Evolutionary conservation across 345 rosid genomes (phyloP).

Genomic region (Citrus maxima): DNA sequence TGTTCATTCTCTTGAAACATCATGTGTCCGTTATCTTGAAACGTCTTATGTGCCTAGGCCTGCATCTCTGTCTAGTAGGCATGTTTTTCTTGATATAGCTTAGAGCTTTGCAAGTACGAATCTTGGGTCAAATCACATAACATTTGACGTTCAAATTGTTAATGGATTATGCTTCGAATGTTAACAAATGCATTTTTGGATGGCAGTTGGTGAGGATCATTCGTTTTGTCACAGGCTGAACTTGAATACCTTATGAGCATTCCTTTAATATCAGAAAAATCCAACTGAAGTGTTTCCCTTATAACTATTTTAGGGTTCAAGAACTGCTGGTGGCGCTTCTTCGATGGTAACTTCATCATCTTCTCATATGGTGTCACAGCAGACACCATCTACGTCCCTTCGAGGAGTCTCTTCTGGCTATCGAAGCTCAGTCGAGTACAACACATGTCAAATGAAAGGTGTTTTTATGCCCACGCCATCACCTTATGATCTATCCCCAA

Average conservation of each 20-base stretch:
- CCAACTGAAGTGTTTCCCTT: slow-evolving; percentile 8
- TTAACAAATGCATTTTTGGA: not conserved
- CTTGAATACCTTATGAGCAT: not conserved
- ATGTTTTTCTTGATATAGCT: not conserved
- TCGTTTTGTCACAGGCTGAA: not conserved
- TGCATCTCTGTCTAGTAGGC: too few species aligned
- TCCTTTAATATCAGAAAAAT: not conserved
- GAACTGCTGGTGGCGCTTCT: slow-evolving; percentile 61
- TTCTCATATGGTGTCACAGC: slow-evolving; percentile 65
- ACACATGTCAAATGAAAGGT: slow-evolving; percentile 70
- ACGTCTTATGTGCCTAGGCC: not conserved
- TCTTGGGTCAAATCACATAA: not conserved
- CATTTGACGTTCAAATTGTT: not conserved
- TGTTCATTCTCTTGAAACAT: not conserved
- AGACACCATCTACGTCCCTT: slow-evolving; percentile 51
- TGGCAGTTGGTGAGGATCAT: not conserved
- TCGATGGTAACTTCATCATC: slow-evolving; percentile 48
- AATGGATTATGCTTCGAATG: not conserved
- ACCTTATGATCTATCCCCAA: slow-evolving; percentile 54
- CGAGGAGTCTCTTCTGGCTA: slow-evolving; percentile 60
- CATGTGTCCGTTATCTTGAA: not conserved
- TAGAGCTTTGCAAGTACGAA: not conserved
- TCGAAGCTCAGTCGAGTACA: slow-evolving; percentile 61
- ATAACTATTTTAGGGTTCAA: slow-evolving; percentile 59
- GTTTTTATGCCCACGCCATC: slow-evolving; percentile 64